Conservation (phyloP, 1,284 basidiomycete species). For the Bondarzewia mesenterica region DNA sequence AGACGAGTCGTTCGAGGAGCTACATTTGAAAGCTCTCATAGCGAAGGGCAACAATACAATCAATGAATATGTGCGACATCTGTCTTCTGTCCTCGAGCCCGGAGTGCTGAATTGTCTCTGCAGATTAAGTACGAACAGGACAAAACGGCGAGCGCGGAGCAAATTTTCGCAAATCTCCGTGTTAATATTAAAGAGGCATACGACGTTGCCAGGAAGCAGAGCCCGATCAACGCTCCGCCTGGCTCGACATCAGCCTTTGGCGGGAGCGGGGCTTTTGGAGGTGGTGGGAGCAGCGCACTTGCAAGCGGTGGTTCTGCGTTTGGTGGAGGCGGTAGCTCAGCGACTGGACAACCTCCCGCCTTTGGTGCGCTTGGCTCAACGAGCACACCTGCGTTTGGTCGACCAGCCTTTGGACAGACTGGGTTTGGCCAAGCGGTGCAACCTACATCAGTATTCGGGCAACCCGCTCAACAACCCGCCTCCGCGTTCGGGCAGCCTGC, state of each 20-base stretch:
- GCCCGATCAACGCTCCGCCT: constrained; percentile 11
- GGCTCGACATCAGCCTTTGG: constrained; percentile 8
- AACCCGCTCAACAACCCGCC: constrained; percentile 12
- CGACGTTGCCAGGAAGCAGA: constrained; percentile 39
- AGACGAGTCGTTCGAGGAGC: constrained; percentile 78
- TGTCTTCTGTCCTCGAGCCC: not conserved
- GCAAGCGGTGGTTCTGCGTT: constrained; percentile 14
- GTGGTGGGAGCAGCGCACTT: not conserved
- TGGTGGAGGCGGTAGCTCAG: constrained; percentile 12
- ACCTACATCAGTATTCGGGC: constrained; percentile 16
- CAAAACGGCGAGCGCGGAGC: constrained; percentile 32
- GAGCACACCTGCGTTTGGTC: constrained; percentile 25
- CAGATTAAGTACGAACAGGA: constrained; percentile 51
- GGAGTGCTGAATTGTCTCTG: constrained; percentile 4
- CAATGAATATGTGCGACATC: constrained; percentile 60
- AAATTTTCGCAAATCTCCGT: constrained; percentile 36
- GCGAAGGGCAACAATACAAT: constrained; percentile 51
- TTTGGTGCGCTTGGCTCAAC: constrained; percentile 15
- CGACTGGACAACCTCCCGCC: constrained; percentile 18
- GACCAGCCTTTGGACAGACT: constrained; percentile 28
- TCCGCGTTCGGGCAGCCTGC: constrained; percentile 27
- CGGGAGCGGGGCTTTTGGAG: constrained; percentile 5
- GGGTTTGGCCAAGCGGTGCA: constrained; percentile 22
- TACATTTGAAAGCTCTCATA: constrained; percentile 59
- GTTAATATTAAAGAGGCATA: constrained; percentile 40